Conservation (phyloP, 2,329 filamentous ascomycete species). For the Monosporascus ibericus region DNA sequence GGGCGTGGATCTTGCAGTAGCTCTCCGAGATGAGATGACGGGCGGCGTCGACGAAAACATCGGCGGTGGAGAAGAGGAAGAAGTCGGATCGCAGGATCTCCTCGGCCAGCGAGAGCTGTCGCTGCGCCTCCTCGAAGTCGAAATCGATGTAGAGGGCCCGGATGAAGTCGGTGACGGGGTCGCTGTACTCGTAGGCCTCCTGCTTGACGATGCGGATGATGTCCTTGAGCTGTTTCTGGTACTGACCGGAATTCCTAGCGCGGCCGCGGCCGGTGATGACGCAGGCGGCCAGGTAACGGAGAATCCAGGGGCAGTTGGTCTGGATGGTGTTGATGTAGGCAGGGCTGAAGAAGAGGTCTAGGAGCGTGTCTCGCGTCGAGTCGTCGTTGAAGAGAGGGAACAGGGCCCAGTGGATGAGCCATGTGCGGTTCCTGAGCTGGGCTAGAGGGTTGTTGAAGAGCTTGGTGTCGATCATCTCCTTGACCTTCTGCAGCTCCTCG, state of each 20-base stretch:
- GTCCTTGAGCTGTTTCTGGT: slow-evolving; percentile 99
- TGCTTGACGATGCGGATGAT: slow-evolving; percentile 92
- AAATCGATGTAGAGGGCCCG: slow-evolving; percentile 93
- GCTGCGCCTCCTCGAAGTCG: slow-evolving; percentile 94
- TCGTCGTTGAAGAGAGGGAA: slow-evolving; percentile 99
- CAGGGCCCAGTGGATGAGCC: slow-evolving; percentile 96
- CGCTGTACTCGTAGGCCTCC: slow-evolving; percentile 94
- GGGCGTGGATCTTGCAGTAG: slow-evolving; percentile 99
- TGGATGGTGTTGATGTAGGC: slow-evolving; percentile 99
- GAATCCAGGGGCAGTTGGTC: slow-evolving; percentile 92
- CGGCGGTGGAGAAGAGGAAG: slow-evolving; percentile 81
- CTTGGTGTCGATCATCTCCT: slow-evolving; percentile 87
- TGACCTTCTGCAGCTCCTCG: slow-evolving; percentile 85
- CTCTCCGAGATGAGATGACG: slow-evolving; percentile 96
- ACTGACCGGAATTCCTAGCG: slow-evolving; percentile 71
- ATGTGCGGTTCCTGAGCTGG: slow-evolving; percentile 92
- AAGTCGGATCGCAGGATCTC: slow-evolving; percentile 90
- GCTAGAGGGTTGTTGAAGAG: slow-evolving; percentile 94
- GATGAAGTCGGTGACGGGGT: slow-evolving; percentile 94
- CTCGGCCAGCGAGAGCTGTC: slow-evolving; percentile 80
- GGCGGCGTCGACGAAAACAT: slow-evolving; percentile 88
- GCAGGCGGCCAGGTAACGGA: slow-evolving; percentile 87
- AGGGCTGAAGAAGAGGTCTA: slow-evolving; percentile 95
- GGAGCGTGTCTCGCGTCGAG: slow-evolving; percentile 78
- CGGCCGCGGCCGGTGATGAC: slow-evolving; percentile 90